Evolutionary conservation across 805 yeast genomes (phyloP).

Genomic region (Saccharomycopsis schoenii): DNA sequence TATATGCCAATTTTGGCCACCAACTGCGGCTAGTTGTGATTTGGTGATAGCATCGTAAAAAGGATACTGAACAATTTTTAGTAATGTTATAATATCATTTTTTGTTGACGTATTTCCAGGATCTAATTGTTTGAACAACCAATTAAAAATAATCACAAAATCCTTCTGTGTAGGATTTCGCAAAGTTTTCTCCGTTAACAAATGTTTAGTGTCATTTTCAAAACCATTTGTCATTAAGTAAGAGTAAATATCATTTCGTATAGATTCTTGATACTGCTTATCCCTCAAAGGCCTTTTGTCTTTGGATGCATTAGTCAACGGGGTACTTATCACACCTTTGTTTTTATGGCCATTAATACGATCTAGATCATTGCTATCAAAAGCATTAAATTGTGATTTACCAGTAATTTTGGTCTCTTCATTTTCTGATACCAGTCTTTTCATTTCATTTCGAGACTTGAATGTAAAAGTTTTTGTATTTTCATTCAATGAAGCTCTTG

Average conservation of each 20-base stretch:
- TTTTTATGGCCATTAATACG: neutral
- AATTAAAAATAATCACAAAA: conserved; percentile 68
- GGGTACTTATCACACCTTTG: neutral
- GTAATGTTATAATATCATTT: conserved; percentile 60
- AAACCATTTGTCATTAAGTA: conserved; percentile 55
- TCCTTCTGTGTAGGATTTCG: conserved; percentile 84
- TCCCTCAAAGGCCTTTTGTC: conserved; percentile 80
- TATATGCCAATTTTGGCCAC: conserved; percentile 80
- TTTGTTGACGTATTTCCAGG: conserved; percentile 65
- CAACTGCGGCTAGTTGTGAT: conserved; percentile 83
- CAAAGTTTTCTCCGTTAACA: conserved; percentile 54
- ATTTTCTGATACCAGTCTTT: neutral
- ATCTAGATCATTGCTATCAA: neutral
- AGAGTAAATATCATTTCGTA: conserved; percentile 62
- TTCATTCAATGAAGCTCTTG: neutral
- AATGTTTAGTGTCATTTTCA: conserved; percentile 65
- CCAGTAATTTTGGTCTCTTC: neutral
- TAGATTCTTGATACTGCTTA: conserved; percentile 49
- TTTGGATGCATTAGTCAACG: conserved; percentile 16
- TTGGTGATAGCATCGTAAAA: conserved; percentile 71
- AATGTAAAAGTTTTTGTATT: neutral
- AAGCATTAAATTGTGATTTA: neutral
- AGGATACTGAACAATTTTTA: conserved; percentile 66
- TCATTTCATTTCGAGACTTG: neutral
- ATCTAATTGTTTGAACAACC: conserved; percentile 67